Evolutionary conservation across 1,284 basidiomycete species (phyloP).

Genomic region (Xanthoconium separans): DNA sequence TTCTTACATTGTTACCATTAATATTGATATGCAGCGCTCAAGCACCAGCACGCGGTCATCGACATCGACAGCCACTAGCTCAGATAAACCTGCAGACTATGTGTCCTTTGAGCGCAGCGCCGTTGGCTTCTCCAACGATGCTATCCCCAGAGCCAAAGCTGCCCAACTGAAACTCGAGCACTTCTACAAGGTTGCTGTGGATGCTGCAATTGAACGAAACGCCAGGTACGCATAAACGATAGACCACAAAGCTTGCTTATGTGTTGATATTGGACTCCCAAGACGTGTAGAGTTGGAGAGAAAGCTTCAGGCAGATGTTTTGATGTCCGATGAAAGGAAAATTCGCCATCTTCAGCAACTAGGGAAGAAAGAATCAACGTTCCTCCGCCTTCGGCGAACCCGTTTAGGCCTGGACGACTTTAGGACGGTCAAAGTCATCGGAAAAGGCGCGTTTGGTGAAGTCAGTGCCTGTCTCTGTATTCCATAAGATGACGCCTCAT

Average conservation of each 20-base stretch:
- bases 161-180: constrained; percentile 91
- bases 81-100: constrained; percentile 51
- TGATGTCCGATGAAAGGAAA: constrained; percentile 76
- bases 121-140: constrained; percentile 68
- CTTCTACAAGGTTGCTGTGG: constrained; percentile 90
- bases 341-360: constrained; percentile 77
- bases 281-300: constrained; percentile 88
- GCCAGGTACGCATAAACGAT: constrained; percentile 53
- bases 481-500: constrained; percentile 40
- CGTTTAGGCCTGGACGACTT: constrained; percentile 89
- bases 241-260: neutral
- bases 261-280: constrained; percentile 11
- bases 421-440: constrained; percentile 91
- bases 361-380: constrained; percentile 83
- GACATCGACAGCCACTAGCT: constrained; percentile 17
- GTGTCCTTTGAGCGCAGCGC: constrained; percentile 85
- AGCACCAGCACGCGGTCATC: constrained; percentile 32
- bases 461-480: constrained; percentile 36
- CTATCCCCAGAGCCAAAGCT: constrained; percentile 77
- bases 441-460: constrained; percentile 94
- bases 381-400: constrained; percentile 76
- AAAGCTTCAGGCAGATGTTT: constrained; percentile 61
- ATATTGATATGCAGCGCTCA: constrained; percentile 28
- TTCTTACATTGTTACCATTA: neutral
- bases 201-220: constrained; percentile 88